phyloP scores from a whole-genome alignment of 495 filamentous ascomycete genomes.

The Chaetomidium leptoderma region DNA sequence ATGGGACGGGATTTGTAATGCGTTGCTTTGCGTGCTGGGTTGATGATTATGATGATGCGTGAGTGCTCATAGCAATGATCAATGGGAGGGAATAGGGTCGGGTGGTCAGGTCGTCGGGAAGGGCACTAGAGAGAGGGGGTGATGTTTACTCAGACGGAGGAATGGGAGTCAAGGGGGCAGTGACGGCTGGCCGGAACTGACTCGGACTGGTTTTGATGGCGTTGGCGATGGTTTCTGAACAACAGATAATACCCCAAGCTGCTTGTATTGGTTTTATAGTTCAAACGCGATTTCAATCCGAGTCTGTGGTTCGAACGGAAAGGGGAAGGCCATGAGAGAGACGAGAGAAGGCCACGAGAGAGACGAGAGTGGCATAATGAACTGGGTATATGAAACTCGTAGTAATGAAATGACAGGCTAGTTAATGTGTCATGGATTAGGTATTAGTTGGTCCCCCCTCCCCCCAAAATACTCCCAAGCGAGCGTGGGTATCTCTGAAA shows the following conservation, averaged over 20 bases:
- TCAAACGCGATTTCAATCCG: background rate
- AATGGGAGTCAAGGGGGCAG: background rate
- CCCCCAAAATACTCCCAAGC: background rate
- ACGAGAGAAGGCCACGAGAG: no score
- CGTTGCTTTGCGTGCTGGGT: background rate
- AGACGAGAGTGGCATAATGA: background rate
- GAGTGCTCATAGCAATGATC: no score
- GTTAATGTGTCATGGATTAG: constrained; percentile 6
- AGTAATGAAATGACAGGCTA: background rate
- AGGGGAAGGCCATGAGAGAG: no score
- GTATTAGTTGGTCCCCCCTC: background rate
- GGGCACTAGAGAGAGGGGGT: no score
- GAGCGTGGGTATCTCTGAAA: constrained; percentile 13
- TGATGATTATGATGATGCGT: background rate
- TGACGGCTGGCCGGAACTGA: background rate
- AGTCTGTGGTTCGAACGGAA: no score
- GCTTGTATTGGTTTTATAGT: background rate
- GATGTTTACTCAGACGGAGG: background rate
- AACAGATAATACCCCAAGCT: background rate
- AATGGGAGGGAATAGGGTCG: no score
- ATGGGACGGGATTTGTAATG: no score
- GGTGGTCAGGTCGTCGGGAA: no score
- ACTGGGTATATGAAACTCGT: background rate
- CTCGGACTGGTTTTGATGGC: background rate
- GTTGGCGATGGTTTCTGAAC: background rate